Base-by-base conservation (phyloP, 108 stramenopile genomes). In the Ochromonas danica region DNA sequence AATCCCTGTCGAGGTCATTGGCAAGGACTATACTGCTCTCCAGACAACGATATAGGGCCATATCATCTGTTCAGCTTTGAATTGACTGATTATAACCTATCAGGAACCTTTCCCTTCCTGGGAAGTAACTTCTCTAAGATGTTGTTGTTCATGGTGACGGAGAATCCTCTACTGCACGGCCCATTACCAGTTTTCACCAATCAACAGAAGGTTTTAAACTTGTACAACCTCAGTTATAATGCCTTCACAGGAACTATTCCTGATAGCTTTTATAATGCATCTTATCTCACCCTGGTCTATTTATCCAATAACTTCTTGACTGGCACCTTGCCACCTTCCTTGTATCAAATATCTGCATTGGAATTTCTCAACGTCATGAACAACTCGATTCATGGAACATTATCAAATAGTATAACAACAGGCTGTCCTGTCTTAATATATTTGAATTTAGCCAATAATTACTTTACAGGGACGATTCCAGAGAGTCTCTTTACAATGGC, bases 221-320 rank as follows among this genome's bases (percentile, higher is more conserved):
- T 6, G 6, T 42, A 40, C 22, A 57, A 75, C 25, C 41, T 75
- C 6, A 75, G 40, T 31, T 45, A 38, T 31, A 75, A 75, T 60
- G n/a, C 17, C 10, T 60, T 75, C 10, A 42, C 72, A 14, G 72
- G 72, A 10, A 17, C 72, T 6, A 60, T 75, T 41, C 72, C 72
- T 14, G 40, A 45, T 31, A 14, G 27, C 30, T 75, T 27, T 27
- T 70, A 70, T 22, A 40, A 22, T 42, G 6, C 36, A 38, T 70
- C 67, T 14, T 57, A 27, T 33, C 40, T 75, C 36, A 45, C 6
- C 22, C 72, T 57, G 14, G 14, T 33, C 3, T 75, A 33, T 36
- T 75, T 75, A 41, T 57, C 43, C 3, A n/a, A 60, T 31, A 75
- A 75, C 51, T 10, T 6, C 40, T 36, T 75, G 31, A 27, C 6